Conservation (phyloP, 2,329 filamentous ascomycete genomes). For the Colletotrichum liaoningense region DNA sequence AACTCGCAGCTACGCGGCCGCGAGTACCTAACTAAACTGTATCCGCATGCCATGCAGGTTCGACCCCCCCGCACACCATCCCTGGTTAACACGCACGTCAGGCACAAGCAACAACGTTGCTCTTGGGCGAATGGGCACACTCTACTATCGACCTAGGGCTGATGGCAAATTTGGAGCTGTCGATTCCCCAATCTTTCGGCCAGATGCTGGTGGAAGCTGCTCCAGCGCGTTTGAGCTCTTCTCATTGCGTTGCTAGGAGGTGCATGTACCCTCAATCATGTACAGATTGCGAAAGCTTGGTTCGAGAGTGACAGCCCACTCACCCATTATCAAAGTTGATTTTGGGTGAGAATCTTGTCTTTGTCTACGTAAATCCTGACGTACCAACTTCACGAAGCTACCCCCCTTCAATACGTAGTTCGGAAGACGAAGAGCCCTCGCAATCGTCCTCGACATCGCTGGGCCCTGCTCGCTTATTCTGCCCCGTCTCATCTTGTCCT, state of each 20-base stretch:
- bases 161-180: conserved; percentile 19
- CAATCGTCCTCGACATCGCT: background rate
- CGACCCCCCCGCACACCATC: conserved; percentile 1
- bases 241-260: conserved; percentile 1
- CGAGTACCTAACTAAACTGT: background rate
- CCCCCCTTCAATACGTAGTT: background rate
- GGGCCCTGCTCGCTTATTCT: conserved; percentile 6
- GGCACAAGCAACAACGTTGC: conserved; percentile 8
- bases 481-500: background rate
- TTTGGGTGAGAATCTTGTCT: background rate
- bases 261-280: background rate
- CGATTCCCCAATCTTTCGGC: background rate
- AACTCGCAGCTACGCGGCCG: conserved; percentile 2
- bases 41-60: background rate
- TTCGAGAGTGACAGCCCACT: background rate
- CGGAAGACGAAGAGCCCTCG: conserved; percentile 16
- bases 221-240: conserved; percentile 1
- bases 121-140: conserved; percentile 6
- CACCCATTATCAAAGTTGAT: background rate
- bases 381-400: conserved; percentile 15
- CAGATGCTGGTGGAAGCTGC: conserved; percentile 13
- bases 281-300: background rate
- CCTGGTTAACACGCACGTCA: conserved; percentile 17
- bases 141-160: conserved; percentile 20
- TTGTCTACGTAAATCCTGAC: conserved; percentile 24